A percentile compares a stretch with the other conserved stretches of the same genome.
Conservation (phyloP, 768 basidiomycete genomes). For the Kwoniella europaea region DNA sequence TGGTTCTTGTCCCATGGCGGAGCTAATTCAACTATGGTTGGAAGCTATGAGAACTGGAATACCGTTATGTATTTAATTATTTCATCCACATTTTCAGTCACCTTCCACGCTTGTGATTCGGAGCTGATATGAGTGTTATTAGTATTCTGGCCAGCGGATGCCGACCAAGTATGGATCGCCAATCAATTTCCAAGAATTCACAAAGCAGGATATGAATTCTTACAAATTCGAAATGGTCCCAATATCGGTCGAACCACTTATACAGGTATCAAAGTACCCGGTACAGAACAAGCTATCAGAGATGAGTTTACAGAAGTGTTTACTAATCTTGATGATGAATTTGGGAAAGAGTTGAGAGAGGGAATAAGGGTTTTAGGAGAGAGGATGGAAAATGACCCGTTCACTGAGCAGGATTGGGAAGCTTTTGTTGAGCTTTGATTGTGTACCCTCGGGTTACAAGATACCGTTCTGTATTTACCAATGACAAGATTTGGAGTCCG, state of each 20-base stretch:
- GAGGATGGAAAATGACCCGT: conserved; percentile 9
- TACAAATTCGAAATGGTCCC: conserved; percentile 21
- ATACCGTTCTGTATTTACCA: too few relatives aligned
- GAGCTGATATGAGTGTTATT: not conserved
- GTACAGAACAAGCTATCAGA: conserved; percentile 19
- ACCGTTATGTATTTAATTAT: not conserved
- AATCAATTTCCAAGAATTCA: conserved; percentile 13
- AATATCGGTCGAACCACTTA: conserved; percentile 13
- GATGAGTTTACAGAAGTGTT: conserved; percentile 13
- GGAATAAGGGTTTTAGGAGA: conserved; percentile 11
- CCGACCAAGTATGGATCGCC: conserved; percentile 26
- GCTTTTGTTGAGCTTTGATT: not conserved
- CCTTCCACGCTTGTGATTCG: not conserved
- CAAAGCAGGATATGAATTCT: conserved; percentile 17
- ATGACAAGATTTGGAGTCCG: too few relatives aligned
- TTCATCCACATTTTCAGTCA: not conserved
- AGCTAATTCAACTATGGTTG: conserved; percentile 14
- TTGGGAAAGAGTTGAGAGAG: conserved; percentile 5
- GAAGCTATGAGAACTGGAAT: conserved; percentile 17
- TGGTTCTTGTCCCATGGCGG: conserved; percentile 30
- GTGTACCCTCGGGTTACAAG: too few relatives aligned
- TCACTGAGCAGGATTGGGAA: conserved; percentile 10
- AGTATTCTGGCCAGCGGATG: conserved; percentile 22
- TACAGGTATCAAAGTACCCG: conserved; percentile 11
- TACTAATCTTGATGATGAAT: not conserved